Evolutionary conservation across 2,329 filamentous ascomycete genomes (phyloP), one percentile per base, ranked within the genome.

Genomic region (Pseudocercospora pini-densiflorae): DNA sequence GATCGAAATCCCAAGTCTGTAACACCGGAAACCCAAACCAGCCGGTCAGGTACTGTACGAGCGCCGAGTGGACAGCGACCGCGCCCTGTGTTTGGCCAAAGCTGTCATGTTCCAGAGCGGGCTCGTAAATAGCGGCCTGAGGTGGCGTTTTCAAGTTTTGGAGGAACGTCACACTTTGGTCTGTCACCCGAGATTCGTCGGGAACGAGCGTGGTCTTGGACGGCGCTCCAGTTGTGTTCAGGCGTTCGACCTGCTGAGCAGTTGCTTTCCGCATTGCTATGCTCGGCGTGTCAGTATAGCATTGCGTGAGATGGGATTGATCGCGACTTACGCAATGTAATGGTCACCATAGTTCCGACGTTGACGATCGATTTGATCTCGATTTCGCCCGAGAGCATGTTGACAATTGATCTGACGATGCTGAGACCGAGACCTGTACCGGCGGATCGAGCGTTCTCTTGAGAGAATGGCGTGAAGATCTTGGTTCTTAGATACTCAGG

Each of bases 401-500:
- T 83, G n/a, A 90, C 84, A 4, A 92, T 86, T 7, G 61, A 76
- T 68, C 72, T 81, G 76, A 92, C 89, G 8, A 92, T 86, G 47
- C 86, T 89, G 31, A 92, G 77, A 0, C 90, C 90, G 0, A 92
- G 79, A 0, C 90, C 89, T 0, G 87, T 86, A 0, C 90, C 89
- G 0, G 86, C 83, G 0, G 85, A 81, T 1, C 90, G 77, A 0
- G 81, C 77, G 57, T 90, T 84, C 71, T 92, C 90, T 68, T 92
- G 90, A 0, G 82, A 77, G 67, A 91, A 91, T 0, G 89, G 87
- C 0, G 84, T 86, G 72, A 89, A 92, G 0, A 91, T 76, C 14
- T 84, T 83, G 8, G 86, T 84, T 21, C 84, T 81, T 10, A 91
- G 77, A 68, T 87, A 92, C 9, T 90, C 86, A 5, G 86, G 80